A percentile compares a stretch with the other conserved stretches of the same genome.
Evolutionary conservation across 2,329 filamentous ascomycete species (phyloP).

Genomic region (Xylaria arbuscula): DNA sequence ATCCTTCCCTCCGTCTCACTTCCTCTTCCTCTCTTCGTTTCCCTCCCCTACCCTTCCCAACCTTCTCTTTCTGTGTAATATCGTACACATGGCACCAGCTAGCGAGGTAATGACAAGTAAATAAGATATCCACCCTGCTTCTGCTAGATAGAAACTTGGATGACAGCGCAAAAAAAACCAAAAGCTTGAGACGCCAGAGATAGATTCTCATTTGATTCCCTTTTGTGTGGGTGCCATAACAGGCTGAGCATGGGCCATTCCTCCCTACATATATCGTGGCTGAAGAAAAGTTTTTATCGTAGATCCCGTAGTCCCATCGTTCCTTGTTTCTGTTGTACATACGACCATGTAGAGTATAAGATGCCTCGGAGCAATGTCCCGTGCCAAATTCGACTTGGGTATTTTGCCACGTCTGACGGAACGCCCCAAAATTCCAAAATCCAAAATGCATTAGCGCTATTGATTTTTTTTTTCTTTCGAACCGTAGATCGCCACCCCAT

Average conservation of each 20-base stretch:
- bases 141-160: neutral
- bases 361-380: conserved; percentile 1
- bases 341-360: neutral
- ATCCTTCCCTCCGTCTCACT: neutral
- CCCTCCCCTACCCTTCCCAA: neutral
- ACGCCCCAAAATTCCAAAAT: neutral
- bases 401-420: neutral
- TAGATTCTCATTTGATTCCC: neutral
- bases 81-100: neutral
- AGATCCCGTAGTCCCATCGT: conserved; percentile 4
- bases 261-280: neutral
- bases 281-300: neutral
- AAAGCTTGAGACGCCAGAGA: neutral
- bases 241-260: neutral
- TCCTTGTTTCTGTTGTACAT: conserved; percentile 9
- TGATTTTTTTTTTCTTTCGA: neutral
- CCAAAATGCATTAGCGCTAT: neutral
- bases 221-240: neutral
- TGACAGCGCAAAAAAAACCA: neutral
- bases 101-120: neutral
- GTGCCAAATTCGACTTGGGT: neutral
- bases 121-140: neutral
- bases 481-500: neutral
- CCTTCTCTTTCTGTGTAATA: neutral
- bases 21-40: neutral